Conservation (phyloP, 768 basidiomycete genomes). For the Termitomyces sp. region DNA sequence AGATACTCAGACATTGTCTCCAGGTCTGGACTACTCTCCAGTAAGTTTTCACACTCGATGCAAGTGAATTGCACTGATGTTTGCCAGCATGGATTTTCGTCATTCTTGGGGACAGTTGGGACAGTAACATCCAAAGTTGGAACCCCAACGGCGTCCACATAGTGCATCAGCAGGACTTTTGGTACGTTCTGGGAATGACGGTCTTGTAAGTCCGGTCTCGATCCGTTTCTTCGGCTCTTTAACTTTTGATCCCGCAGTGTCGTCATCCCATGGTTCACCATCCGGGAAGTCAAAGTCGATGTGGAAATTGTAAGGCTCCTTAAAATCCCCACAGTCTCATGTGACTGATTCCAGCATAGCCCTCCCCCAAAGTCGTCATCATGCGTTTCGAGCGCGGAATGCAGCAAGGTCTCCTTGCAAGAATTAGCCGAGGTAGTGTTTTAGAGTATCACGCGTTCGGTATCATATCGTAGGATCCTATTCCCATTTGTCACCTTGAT, state of each 20-base stretch:
- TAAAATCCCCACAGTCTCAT: background rate
- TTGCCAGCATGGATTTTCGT: constrained; percentile 60
- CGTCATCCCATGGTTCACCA: constrained; percentile 70
- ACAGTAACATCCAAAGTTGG: constrained; percentile 51
- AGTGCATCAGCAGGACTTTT: constrained; percentile 69
- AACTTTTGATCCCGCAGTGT: constrained; percentile 34
- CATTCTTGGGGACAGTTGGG: constrained; percentile 61
- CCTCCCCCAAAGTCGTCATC: constrained; percentile 76
- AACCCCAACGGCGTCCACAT: constrained; percentile 53
- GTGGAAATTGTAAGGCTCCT: constrained; percentile 59
- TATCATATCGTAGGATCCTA: constrained; percentile 62
- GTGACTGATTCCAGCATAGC: constrained; percentile 32
- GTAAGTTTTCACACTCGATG: constrained; percentile 29
- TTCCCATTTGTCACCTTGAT: background rate
- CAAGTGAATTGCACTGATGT: constrained; percentile 2
- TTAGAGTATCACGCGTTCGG: constrained; percentile 87
- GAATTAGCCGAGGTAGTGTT: constrained; percentile 69
- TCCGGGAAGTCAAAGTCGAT: constrained; percentile 70
- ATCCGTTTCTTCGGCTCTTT: constrained; percentile 6
- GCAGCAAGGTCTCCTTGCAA: constrained; percentile 78
- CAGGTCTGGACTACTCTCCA: constrained; percentile 45
- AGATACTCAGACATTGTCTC: constrained; percentile 1
- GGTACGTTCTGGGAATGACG: constrained; percentile 74
- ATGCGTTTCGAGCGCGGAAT: constrained; percentile 79
- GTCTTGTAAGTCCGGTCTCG: constrained; percentile 43